Evolutionary conservation across 1,284 basidiomycete genomes (phyloP).

Genomic region (Trametes polyzona): DNA sequence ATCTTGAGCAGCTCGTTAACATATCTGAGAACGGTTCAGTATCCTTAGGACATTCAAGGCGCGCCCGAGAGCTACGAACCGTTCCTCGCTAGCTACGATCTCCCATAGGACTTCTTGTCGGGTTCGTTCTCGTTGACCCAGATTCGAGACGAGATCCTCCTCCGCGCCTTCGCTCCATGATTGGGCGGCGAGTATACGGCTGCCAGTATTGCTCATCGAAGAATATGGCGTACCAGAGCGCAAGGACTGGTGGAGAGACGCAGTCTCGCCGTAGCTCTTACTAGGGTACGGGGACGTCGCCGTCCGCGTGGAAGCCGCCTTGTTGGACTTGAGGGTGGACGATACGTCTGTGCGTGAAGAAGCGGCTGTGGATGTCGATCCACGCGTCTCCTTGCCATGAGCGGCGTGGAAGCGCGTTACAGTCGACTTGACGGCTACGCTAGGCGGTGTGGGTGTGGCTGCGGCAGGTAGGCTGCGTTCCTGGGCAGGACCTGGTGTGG

Average conservation of each 20-base stretch:
- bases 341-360: constrained; percentile 48
- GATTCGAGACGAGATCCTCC: constrained; percentile 91
- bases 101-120: constrained; percentile 98
- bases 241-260: constrained; percentile 63
- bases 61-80: constrained; percentile 53
- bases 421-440: constrained; percentile 57
- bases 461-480: constrained; percentile 42
- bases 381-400: constrained; percentile 70
- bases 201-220: constrained; percentile 66
- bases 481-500: constrained; percentile 53
- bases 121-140: constrained; percentile 91
- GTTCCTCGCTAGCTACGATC: constrained; percentile 96
- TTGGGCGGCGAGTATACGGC: constrained; percentile 75
- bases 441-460: constrained; percentile 41
- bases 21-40: constrained; percentile 64
- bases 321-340: constrained; percentile 41
- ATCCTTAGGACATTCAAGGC: constrained; percentile 8
- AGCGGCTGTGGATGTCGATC: constrained; percentile 61
- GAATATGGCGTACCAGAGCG: constrained; percentile 82
- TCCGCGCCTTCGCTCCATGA: constrained; percentile 98
- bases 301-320: constrained; percentile 62
- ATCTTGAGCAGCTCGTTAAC: constrained; percentile 88
- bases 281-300: constrained; percentile 63
- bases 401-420: constrained; percentile 75
- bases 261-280: constrained; percentile 48